Evolutionary conservation across 2,329 filamentous ascomycete species (phyloP).

Genomic region (Xylaria sp.): DNA sequence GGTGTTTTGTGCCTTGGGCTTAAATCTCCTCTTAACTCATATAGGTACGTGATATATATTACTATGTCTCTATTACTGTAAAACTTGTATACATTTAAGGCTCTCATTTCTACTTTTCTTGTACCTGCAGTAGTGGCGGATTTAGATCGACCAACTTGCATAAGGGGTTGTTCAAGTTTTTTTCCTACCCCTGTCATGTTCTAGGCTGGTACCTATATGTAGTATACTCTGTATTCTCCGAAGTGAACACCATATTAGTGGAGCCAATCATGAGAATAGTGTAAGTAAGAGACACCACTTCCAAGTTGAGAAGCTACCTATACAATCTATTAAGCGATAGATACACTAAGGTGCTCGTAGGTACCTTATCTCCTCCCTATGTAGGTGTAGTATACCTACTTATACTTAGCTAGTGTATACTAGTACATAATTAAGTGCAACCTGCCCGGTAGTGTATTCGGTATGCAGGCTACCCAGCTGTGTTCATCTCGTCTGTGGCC

Average conservation of each 20-base stretch:
- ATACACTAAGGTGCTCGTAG: too few relatives aligned
- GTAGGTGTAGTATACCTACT: too few relatives aligned
- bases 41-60: neutral
- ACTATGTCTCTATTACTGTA: too few relatives aligned
- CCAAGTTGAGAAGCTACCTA: too few relatives aligned
- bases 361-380: too few relatives aligned
- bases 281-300: neutral
- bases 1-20: neutral
- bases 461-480: neutral
- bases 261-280: neutral
- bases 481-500: conserved; percentile 33
- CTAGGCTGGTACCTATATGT: too few relatives aligned
- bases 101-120: conserved; percentile 10
- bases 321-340: too few relatives aligned
- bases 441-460: too few relatives aligned
- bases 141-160: conserved; percentile 30
- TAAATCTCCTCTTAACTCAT: neutral
- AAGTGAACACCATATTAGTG: neutral
- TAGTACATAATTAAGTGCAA: too few relatives aligned
- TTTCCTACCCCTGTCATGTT: neutral
- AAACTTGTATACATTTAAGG: too few relatives aligned
- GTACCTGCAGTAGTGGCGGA: conserved; percentile 35
- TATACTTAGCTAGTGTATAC: too few relatives aligned
- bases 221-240: neutral
- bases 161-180: conserved; percentile 24